Percentiles rank a stretch among this genome's conserved stretches.
Conservation (phyloP, 495 filamentous ascomycete genomes). For the Neurospora africana region DNA sequence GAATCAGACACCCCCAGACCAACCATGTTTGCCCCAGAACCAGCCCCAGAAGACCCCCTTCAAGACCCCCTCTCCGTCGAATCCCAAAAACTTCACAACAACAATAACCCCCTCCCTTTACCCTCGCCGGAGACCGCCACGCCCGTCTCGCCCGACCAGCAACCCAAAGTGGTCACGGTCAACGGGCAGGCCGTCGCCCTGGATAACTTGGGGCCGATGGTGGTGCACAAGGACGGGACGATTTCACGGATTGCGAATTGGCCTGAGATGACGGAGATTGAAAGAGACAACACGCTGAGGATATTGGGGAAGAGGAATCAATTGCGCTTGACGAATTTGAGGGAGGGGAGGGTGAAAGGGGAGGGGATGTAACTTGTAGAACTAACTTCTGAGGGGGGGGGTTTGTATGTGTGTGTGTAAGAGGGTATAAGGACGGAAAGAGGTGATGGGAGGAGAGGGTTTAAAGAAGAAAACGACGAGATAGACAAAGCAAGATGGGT, state of each 20-base stretch:
- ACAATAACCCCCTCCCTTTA: constrained; percentile 6
- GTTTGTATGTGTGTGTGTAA: too few relatives aligned
- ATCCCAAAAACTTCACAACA: neutral
- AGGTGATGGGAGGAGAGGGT: too few relatives aligned
- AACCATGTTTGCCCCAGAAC: neutral
- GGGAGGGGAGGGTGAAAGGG: constrained; percentile 19
- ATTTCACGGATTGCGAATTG: constrained; percentile 58
- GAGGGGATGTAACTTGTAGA: neutral
- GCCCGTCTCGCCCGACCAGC: neutral
- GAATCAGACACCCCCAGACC: neutral
- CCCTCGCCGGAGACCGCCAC: constrained; percentile 15
- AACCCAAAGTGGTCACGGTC: constrained; percentile 38
- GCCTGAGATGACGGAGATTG: constrained; percentile 53
- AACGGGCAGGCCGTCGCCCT: constrained; percentile 40
- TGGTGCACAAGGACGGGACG: constrained; percentile 57
- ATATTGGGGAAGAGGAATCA: constrained; percentile 56
- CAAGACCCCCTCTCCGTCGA: neutral
- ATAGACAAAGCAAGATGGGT: neutral
- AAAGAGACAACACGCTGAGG: constrained; percentile 50
- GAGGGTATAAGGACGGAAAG: neutral
- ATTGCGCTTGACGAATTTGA: constrained; percentile 45
- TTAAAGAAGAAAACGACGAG: neutral
- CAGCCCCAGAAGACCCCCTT: neutral
- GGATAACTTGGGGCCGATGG: constrained; percentile 54
- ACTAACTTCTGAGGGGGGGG: too few relatives aligned